These are phyloP conservation scores for Paracoccidioides lutzii DNA, from an alignment of 2,329 filamentous ascomycete genomes.

Conservation along the genomic window DNA sequence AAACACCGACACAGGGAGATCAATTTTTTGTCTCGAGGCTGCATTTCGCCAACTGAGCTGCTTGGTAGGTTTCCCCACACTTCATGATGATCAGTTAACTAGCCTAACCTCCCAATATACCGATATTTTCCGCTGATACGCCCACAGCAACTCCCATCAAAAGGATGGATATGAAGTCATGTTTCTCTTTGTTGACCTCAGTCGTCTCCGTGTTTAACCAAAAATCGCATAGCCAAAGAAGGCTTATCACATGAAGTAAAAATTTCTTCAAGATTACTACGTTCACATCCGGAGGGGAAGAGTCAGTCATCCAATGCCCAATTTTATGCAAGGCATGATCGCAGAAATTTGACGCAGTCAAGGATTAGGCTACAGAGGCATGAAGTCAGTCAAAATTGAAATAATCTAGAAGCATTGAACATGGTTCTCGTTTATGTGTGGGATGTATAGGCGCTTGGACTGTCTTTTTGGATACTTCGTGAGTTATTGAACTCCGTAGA, in stretches of 20 bases:
- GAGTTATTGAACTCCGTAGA: too few species aligned
- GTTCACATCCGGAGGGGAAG: conserved; percentile 8
- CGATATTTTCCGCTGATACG: conserved; percentile 9
- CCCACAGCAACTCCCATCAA: conserved; percentile 9
- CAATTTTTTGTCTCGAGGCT: conserved; percentile 9
- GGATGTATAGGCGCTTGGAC: too few species aligned
- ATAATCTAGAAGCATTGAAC: conserved; percentile 4
- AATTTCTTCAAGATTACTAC: conserved; percentile 7
- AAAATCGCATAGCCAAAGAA: neutral
- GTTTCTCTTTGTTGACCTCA: conserved; percentile 8
- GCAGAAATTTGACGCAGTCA: conserved; percentile 8
- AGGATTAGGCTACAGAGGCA: conserved; percentile 7
- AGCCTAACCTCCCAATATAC: neutral
- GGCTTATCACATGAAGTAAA: neutral
- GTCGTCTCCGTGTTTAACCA: neutral
- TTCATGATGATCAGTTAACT: neutral
- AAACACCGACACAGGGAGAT: conserved; percentile 7
- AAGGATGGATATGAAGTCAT: conserved; percentile 3
- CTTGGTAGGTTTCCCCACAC: conserved; percentile 8
- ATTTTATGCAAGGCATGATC: conserved; percentile 8
- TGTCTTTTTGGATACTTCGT: too few species aligned
- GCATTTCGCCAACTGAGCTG: conserved; percentile 17
- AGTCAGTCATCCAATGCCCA: conserved; percentile 4
- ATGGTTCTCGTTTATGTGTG: too few species aligned
- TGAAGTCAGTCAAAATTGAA: conserved; percentile 8